Evolutionary conservation across 257 asterid species (phyloP).

Genomic region (Salvia rosmarinus): DNA sequence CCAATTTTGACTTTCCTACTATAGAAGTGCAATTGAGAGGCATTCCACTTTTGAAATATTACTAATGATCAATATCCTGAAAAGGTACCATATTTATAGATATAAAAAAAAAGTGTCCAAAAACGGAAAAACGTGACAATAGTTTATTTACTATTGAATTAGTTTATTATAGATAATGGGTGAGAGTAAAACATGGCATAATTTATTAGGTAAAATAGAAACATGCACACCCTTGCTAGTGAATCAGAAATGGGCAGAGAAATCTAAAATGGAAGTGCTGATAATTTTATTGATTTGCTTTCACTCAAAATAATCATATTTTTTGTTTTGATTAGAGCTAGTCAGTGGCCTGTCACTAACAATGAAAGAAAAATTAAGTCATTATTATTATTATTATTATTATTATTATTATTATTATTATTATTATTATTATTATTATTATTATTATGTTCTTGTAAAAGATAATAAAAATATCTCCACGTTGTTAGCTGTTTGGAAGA

Average conservation of each 20-base stretch:
- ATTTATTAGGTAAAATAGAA: neutral
- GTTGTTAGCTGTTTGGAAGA: too few relatives aligned
- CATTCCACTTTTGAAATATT: neutral
- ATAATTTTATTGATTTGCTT: neutral
- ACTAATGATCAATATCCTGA: neutral
- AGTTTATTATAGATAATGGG: neutral
- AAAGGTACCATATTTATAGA: neutral
- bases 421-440: too few relatives aligned
- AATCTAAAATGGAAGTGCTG: neutral
- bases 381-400: neutral
- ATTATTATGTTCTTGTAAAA: too few relatives aligned
- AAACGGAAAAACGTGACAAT: neutral
- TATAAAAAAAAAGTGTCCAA: too few relatives aligned
- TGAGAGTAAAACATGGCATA: neutral
- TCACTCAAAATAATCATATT: neutral
- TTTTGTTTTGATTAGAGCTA: neutral
- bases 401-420: too few relatives aligned
- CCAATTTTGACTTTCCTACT: constrained; percentile 2
- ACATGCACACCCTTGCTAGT: neutral
- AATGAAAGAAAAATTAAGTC: neutral
- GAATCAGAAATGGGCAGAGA: too few relatives aligned
- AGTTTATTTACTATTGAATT: neutral
- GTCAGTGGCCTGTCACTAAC: neutral
- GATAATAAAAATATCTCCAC: too few relatives aligned
- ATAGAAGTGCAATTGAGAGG: neutral